Conservation (phyloP, 2,329 filamentous ascomycete genomes). For the Nemania sp. region DNA sequence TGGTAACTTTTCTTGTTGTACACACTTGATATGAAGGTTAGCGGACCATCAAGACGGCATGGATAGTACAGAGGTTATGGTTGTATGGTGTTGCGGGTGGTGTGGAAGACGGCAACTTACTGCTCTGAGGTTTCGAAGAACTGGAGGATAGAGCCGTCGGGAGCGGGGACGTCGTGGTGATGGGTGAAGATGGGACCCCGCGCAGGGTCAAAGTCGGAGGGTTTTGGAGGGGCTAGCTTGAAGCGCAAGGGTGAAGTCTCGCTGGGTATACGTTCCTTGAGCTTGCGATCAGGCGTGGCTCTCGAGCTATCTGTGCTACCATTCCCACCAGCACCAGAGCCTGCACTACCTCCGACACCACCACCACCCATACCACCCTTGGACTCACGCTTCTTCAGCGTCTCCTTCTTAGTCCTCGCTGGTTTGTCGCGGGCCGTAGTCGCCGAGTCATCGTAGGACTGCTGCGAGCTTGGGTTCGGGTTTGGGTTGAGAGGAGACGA, state of each 20-base stretch:
- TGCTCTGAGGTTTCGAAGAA: slow-evolving; percentile 75
- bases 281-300: slow-evolving; percentile 69
- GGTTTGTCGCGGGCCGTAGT: slow-evolving; percentile 62
- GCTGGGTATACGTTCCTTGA: slow-evolving; percentile 56
- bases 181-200: slow-evolving; percentile 68
- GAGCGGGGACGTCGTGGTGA: slow-evolving; percentile 64
- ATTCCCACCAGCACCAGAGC: neutral
- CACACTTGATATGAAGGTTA: slow-evolving; percentile 56
- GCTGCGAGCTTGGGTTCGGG: slow-evolving; percentile 51
- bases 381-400: slow-evolving; percentile 75
- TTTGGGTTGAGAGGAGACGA: slow-evolving; percentile 82
- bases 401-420: slow-evolving; percentile 71
- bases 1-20: slow-evolving; percentile 81
- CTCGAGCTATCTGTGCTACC: slow-evolving; percentile 62
- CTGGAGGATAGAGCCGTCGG: slow-evolving; percentile 64
- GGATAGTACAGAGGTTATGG: slow-evolving; percentile 1
- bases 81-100: too few species aligned
- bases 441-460: slow-evolving; percentile 54
- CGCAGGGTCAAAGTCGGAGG: slow-evolving; percentile 70
- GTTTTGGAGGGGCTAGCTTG: slow-evolving; percentile 72
- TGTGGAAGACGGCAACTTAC: slow-evolving; percentile 58
- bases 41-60: neutral
- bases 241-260: slow-evolving; percentile 69
- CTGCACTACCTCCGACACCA: neutral
- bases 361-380: slow-evolving; percentile 55